Evolutionary conservation across 1,284 basidiomycete genomes (phyloP).

Genomic region (Pyrrhoderma lamaoense): DNA sequence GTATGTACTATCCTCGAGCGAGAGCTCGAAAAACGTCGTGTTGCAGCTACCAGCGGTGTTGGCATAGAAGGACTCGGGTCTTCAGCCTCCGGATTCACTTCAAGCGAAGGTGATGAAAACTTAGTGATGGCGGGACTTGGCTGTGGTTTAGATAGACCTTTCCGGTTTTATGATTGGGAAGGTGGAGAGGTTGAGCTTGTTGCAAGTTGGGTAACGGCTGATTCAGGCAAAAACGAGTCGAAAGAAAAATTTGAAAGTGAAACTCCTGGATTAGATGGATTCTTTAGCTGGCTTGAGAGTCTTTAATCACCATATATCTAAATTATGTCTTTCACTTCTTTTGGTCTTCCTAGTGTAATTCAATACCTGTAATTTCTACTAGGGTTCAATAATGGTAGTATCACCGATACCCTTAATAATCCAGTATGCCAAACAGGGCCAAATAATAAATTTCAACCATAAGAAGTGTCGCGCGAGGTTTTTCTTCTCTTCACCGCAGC

Average conservation of each 20-base stretch:
- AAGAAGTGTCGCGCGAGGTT: not conserved
- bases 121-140: conserved; percentile 59
- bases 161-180: conserved; percentile 73
- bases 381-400: not conserved
- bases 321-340: not conserved
- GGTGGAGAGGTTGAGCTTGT: conserved; percentile 64
- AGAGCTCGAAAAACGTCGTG: conserved; percentile 68
- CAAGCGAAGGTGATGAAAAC: conserved; percentile 46
- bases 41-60: conserved; percentile 53
- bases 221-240: conserved; percentile 21
- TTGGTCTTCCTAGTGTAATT: no score
- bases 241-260: conserved; percentile 25
- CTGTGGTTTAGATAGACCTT: conserved; percentile 39
- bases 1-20: conserved; percentile 71
- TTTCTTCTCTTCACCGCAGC: conserved; percentile 39
- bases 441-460: not conserved
- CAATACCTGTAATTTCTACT: no score
- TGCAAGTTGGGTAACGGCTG: conserved; percentile 48
- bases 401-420: no score
- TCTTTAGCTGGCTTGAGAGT: conserved; percentile 28
- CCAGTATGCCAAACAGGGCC: not conserved
- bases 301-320: not conserved
- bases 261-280: conserved; percentile 46
- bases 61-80: conserved; percentile 64
- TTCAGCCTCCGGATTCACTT: no score